Evolutionary conservation across 192 early-diverging fungal genomes (phyloP), one percentile per base, ranked within the genome.

Genomic region (Entomortierella lignicola): DNA sequence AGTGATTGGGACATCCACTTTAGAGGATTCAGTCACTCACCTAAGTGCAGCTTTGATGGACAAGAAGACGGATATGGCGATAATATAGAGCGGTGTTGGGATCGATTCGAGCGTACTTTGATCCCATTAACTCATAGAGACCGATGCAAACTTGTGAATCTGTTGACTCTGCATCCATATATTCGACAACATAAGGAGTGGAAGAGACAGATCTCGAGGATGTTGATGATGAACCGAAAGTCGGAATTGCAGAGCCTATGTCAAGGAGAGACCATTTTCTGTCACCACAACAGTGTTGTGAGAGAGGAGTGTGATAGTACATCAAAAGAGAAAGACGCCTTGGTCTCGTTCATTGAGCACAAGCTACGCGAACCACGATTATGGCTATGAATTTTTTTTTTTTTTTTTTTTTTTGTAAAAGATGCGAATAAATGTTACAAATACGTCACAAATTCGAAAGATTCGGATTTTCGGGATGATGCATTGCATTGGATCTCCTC

Each of bases 141-240:
- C 27, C 66, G 75, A 43, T 18, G 8, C 27, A 65, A 64, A 21
- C 50, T 79, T 27, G 48, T 56, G 7, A 65, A 60, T 0, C 7
- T 69, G n/a, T 21, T 70, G 26, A 79, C 52, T 2, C 23, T 25
- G 3, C 75, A 79, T 34, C 75, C 75, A n/a, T 70, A 44, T 50
- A 29, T 79, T 21, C 37, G 25, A 4, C 43, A 30, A 2, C n/a
- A 55, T 27, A 20, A 26, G 17, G 44, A 18, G 32, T 63, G 67
- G 66, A 51, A 26, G 51, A 11, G 21, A 8, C 61, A 70, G 55
- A 66, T 79, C 17, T 65, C 42, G 13, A 64, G 23, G 41, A 79
- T 79, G 75, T 29, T 79, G 13, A 51, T 48, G 39, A 42, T 66
- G 27, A 70, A 79, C 34, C 50, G 67, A 17, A 79, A 79, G 51